Base-by-base conservation (phyloP, 169 alveolate species). In the Cryptosporidium sp. region DNA sequence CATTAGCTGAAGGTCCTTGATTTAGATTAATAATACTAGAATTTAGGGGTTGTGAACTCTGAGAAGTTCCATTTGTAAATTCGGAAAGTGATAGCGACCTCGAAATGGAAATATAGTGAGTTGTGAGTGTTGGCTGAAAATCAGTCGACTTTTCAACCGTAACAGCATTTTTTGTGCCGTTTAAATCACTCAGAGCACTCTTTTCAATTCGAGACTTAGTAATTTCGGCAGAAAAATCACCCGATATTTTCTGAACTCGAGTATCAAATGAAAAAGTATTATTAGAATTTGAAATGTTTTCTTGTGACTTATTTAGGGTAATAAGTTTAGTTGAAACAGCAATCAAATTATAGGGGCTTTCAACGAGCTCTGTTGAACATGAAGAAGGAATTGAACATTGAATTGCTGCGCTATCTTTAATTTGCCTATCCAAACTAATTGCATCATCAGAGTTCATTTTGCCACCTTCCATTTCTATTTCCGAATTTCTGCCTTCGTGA, bases 351-450 rank as follows among this genome's bases (percentile, higher is more conserved):
- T 56, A 53, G 0, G 86, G 86, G n/a, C 71, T 73, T 73, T 73
- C 86, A 37, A 53, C 48, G 18, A 73, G 71, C 31, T 73, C 86
- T 0, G 86, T 73, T 33, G 86, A 73, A 29, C 70, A 53, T 29
- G 86, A 73, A 9, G 86, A 73, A 56, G 53, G 86, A 14, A 73
- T 35, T 14, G 86, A 73, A 18, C 37, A n/a, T 73, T 42, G 56
- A 73, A 23, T 35, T 8, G 18, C 33, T 37, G 86, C 18, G 10
- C 35, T 56, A 33, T 44, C 58, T 29, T 70, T 51, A n/a, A 56
- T 56, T 8, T 26, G 67, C 7, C 16, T 10, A 23, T 56, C 18
- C 12, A 10, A 56, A 3, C 35, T 29, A 21, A 9, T 26, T 56
- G n/a, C 1, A n/a, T 70, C 33, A 18, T 21, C 33, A 33, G 35